A percentile compares a stretch with the other conserved stretches of the same genome.
Conservation (phyloP, 306 rosid genomes). For the Cucurbita pepo region DNA sequence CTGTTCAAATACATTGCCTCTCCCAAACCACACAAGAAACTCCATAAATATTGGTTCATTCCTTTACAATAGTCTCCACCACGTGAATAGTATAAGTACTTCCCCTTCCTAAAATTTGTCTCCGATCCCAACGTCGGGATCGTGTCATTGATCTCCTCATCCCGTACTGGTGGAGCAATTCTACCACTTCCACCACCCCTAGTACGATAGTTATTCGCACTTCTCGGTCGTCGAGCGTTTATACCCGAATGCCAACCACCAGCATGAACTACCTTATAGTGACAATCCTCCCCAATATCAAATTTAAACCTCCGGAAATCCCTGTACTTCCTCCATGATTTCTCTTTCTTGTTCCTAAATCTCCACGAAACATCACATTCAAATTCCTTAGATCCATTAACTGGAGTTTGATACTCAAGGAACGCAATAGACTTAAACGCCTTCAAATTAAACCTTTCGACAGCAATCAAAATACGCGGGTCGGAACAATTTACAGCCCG, state of each 20-base stretch:
- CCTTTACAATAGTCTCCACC: constrained; percentile 98
- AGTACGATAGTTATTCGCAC: neutral
- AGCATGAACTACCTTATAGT: constrained; percentile 58
- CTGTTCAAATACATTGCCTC: constrained; percentile 89
- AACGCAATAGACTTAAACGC: constrained; percentile 59
- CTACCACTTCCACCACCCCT: constrained; percentile 7
- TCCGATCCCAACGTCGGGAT: constrained; percentile 68
- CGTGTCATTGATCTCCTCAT: constrained; percentile 85
- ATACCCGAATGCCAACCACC: constrained; percentile 77
- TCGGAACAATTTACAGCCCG: constrained; percentile 58
- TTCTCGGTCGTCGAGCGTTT: constrained; percentile 48
- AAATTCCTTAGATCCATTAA: constrained; percentile 43
- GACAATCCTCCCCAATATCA: constrained; percentile 35
- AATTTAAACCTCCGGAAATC: constrained; percentile 72
- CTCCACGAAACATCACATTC: constrained; percentile 88
- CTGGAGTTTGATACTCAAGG: constrained; percentile 57
- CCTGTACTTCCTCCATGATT: constrained; percentile 92
- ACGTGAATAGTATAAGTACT: constrained; percentile 77
- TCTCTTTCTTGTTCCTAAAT: constrained; percentile 77
- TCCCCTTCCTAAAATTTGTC: constrained; percentile 65
- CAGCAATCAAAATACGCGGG: constrained; percentile 48
- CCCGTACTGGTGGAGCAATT: constrained; percentile 12
- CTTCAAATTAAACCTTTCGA: constrained; percentile 59
- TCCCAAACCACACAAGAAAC: constrained; percentile 92
- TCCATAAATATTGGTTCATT: constrained; percentile 91